Conservation (phyloP, 306 rosid species). For the Neltuma alba region DNA sequence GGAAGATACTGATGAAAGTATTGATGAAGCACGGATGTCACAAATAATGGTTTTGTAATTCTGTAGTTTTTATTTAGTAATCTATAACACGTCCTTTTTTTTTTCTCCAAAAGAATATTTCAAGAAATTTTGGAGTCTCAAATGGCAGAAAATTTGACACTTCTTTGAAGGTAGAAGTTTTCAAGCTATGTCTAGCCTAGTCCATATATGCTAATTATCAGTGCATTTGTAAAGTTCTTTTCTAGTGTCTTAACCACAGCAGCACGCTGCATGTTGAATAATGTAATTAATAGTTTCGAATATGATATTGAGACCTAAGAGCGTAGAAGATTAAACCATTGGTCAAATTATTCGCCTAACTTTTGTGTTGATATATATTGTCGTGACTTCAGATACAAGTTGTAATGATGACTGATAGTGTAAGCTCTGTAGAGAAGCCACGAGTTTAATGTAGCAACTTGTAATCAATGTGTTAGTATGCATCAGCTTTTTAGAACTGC, state of each 20-base stretch:
- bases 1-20: slow-evolving; percentile 44
- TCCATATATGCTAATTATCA: background rate
- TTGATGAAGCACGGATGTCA: slow-evolving; percentile 47
- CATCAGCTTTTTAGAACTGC: too few relatives aligned
- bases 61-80: slow-evolving; percentile 22
- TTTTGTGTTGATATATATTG: background rate
- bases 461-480: too few relatives aligned
- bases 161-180: background rate
- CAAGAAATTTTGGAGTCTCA: background rate
- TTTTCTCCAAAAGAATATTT: slow-evolving; percentile 24
- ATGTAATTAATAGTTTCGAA: background rate
- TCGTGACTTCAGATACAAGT: background rate
- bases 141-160: background rate
- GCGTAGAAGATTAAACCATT: background rate
- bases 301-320: background rate
- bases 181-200: background rate
- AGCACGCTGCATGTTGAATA: background rate
- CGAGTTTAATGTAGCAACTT: too few relatives aligned
- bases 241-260: background rate
- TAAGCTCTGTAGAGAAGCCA: too few relatives aligned
- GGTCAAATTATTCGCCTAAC: background rate
- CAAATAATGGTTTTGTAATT: slow-evolving; percentile 39
- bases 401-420: background rate
- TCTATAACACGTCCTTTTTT: background rate
- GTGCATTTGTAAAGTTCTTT: too few relatives aligned